These are phyloP conservation scores for Dysphania ambrosioides DNA, from an alignment of 148 eudicot genomes.

Conservation along the genomic window DNA sequence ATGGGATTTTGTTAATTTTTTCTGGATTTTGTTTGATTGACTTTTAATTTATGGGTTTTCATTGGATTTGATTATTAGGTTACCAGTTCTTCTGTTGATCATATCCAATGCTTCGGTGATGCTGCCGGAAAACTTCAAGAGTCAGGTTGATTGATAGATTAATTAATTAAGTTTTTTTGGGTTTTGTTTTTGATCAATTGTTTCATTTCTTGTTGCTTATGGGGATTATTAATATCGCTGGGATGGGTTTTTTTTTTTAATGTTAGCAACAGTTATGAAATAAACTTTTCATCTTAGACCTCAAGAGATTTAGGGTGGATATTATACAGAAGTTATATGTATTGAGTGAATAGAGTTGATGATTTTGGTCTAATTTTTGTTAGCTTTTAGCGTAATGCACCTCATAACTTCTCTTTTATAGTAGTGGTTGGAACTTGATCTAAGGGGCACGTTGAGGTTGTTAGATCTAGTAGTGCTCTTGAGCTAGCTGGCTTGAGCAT, in stretches of 20 bases:
- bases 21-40: background rate
- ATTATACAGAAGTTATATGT: background rate
- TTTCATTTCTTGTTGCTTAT: background rate
- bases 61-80: slow-evolving; percentile 44
- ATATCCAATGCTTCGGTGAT: slow-evolving; percentile 72
- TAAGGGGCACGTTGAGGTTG: background rate
- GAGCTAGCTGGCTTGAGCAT: background rate
- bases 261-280: background rate
- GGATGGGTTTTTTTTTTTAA: background rate
- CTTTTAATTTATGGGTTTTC: background rate
- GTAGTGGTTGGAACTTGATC: background rate
- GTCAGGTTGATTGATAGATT: slow-evolving; percentile 33
- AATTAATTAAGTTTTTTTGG: background rate
- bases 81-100: slow-evolving; percentile 61
- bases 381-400: background rate
- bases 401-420: background rate
- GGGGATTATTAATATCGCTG: background rate
- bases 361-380: background rate
- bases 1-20: background rate
- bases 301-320: background rate
- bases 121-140: slow-evolving; percentile 83
- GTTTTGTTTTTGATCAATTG: background rate
- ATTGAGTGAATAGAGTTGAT: background rate
- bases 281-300: background rate
- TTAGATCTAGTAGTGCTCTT: background rate